These are phyloP conservation scores for Truncatella angustata DNA, from an alignment of 2,329 filamentous ascomycete species.

Conservation along the genomic window DNA sequence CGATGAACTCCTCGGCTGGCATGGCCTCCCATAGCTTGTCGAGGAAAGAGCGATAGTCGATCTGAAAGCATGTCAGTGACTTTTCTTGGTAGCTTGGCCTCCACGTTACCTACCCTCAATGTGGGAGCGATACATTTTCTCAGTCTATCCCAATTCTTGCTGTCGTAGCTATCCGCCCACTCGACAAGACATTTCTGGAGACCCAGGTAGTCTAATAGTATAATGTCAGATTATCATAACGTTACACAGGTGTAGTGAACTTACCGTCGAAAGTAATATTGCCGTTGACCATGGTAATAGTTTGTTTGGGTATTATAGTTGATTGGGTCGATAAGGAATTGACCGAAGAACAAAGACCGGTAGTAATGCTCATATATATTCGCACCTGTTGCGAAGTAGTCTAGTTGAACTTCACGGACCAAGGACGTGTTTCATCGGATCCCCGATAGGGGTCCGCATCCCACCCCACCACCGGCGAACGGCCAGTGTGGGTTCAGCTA, in stretches of 20 bases:
- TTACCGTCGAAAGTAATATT: slow-evolving; percentile 13
- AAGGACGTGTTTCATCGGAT: slow-evolving; percentile 10
- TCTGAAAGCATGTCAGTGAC: slow-evolving; percentile 34
- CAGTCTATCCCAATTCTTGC: slow-evolving; percentile 61
- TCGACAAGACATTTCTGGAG: slow-evolving; percentile 39
- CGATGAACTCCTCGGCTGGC: slow-evolving; percentile 59
- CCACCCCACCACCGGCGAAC: background rate
- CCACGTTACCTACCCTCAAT: slow-evolving; percentile 36
- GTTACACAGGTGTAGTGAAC: background rate
- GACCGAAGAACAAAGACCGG: too few species aligned
- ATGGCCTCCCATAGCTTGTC: slow-evolving; percentile 60
- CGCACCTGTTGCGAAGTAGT: too few species aligned
- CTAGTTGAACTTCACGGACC: background rate
- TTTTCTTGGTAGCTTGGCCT: background rate
- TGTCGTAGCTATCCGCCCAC: slow-evolving; percentile 64
- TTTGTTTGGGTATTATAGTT: background rate
- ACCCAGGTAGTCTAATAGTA: slow-evolving; percentile 26
- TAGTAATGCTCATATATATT: too few species aligned
- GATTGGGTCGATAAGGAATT: background rate
- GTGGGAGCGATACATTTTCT: slow-evolving; percentile 62
- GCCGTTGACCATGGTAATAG: slow-evolving; percentile 12
- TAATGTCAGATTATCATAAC: background rate
- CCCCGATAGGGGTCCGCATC: slow-evolving; percentile 7
- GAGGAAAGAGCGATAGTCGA: slow-evolving; percentile 69
- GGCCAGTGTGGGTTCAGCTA: too few species aligned